Percentiles rank a stretch among this genome's conserved stretches.
Conservation (phyloP, 108 stramenopile species). For the Cylindrotheca fusiformis region DNA sequence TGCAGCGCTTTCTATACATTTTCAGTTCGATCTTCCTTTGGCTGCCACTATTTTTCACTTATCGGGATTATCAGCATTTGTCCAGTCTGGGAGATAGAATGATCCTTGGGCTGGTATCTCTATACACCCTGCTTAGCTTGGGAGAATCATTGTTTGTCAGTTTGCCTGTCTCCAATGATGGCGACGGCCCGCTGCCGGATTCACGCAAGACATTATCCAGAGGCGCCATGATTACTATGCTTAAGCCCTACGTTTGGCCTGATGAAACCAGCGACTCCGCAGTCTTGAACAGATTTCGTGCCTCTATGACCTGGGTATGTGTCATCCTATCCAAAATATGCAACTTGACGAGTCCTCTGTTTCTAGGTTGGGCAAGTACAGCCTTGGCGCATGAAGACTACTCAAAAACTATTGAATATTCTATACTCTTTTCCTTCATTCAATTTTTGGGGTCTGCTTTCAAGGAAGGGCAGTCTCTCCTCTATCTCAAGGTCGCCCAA, state of each 20-base stretch:
- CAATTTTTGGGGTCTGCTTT: conserved; percentile 65
- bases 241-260: conserved; percentile 97
- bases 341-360: conserved; percentile 77
- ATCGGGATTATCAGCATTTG: conserved; percentile 1
- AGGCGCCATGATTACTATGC: conserved; percentile 54
- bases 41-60: conserved; percentile 1
- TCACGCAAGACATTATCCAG: conserved; percentile 38
- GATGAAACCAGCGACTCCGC: conserved; percentile 75
- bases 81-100: conserved; percentile 19
- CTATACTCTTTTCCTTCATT: conserved; percentile 59
- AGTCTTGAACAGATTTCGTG: conserved; percentile 77
- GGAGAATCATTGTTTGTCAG: conserved; percentile 46
- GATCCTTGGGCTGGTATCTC: conserved; percentile 32
- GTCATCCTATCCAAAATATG: conserved; percentile 83
- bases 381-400: conserved; percentile 78
- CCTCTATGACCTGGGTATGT: conserved; percentile 90
- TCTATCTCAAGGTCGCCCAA: conserved; percentile 96
- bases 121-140: conserved; percentile 41
- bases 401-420: conserved; percentile 43
- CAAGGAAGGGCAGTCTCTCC: conserved; percentile 88
- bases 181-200: background rate
- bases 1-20: conserved; percentile 40
- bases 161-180: conserved; percentile 17
- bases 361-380: conserved; percentile 86
- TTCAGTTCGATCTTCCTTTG: conserved; percentile 17